Base-by-base conservation (phyloP, 257 asterid species). In the Craterostigma plantagineum region DNA sequence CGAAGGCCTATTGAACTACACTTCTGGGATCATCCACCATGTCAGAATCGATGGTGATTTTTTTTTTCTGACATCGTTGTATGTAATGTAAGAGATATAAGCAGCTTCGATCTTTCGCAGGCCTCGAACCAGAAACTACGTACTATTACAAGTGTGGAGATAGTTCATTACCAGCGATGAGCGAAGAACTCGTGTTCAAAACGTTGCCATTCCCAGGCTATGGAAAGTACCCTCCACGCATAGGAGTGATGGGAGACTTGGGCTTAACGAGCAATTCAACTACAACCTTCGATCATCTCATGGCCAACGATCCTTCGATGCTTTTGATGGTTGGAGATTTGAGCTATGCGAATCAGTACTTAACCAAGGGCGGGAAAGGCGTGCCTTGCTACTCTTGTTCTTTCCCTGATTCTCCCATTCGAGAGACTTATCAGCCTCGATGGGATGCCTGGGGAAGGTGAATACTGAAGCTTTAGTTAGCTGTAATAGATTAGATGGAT, bases 361-460 rank as follows among this genome's bases (percentile, higher is more conserved):
- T 53, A 42, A 77, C 90, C 1, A 80, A 75, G 0, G 92, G 94
- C 35, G 95, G 93, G 38, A 61, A 67, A 50, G 96, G 80, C 4
- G 79, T 85, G 44, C 63, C 84, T 37, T 72, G 92, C 63, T 84
- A 51, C 49, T 68, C 90, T 9, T 72, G 96, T 38, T 45, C 55
- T 11, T 84, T 84, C 63, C 85, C 93, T 3, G 71, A 75, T 57
- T 59, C 96, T 34, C 96, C 93, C 17, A 80, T 63, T 38, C 58
- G 87, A 55, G 93, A 84, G 52, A 62, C 90, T 3, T 74, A 62
- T 68, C 96, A 80, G 45, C 92, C 96, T 33, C 80, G 92, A 18
- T 80, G 96, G 96, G 96, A 84, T 33, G 91, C 68, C 14, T 84
- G 93, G 96, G 92, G 93, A 55, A 72, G 96, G 96, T 84, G 45